Conservation (phyloP, 1,284 basidiomycete genomes). For the Puccinia hordei region DNA sequence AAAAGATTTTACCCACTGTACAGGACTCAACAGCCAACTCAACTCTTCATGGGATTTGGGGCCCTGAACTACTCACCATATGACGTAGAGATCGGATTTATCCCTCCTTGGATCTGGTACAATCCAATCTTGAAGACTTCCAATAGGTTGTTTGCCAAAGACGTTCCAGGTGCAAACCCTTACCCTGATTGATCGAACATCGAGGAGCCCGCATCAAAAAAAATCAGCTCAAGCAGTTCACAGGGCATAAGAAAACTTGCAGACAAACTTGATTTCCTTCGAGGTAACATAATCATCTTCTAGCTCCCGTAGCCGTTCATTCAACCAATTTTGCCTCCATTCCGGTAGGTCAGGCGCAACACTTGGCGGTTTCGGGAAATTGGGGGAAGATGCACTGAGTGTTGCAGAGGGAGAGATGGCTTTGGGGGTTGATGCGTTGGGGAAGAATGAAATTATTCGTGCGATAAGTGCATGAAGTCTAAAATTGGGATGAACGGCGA, state of each 20-base stretch:
- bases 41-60: not conserved
- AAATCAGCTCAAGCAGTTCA: not conserved
- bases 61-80: constrained; percentile 30
- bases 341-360: constrained; percentile 27
- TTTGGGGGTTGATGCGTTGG: not conserved
- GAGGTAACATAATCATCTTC: constrained; percentile 42
- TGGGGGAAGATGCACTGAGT: not conserved
- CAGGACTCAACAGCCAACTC: not conserved
- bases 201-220: not conserved
- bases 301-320: constrained; percentile 22
- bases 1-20: not conserved
- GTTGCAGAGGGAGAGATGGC: constrained; percentile 27
- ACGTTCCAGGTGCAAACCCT: constrained; percentile 47
- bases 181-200: constrained; percentile 13
- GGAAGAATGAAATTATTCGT: not conserved
- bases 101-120: constrained; percentile 8
- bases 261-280: constrained; percentile 30
- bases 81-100: constrained; percentile 37
- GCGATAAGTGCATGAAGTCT: not conserved
- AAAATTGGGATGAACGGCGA: not conserved
- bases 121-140: constrained; percentile 41
- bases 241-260: not conserved
- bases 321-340: constrained; percentile 42
- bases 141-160: constrained; percentile 39
- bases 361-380: constrained; percentile 19